A percentile compares a stretch with the other conserved stretches of the same genome.
Evolutionary conservation across 2,329 filamentous ascomycete genomes (phyloP).

Genomic region (Pseudohalonectria lignicola): DNA sequence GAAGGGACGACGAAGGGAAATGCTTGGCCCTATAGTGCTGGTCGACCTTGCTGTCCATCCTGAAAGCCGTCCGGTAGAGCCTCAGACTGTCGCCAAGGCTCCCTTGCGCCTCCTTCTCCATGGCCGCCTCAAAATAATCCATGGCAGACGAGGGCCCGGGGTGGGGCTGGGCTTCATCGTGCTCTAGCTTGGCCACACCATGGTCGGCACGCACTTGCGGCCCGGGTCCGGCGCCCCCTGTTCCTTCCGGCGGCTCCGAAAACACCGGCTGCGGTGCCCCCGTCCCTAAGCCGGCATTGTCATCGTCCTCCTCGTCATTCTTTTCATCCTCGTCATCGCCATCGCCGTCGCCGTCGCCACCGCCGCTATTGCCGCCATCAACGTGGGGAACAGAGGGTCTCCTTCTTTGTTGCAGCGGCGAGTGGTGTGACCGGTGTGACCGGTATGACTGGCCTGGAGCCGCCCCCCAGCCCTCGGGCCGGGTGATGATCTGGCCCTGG

Average conservation of each 20-base stretch:
- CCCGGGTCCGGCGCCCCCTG: too few relatives aligned
- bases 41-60: constrained; percentile 79
- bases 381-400: constrained; percentile 18
- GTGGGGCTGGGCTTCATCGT: neutral
- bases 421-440: neutral
- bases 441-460: too few relatives aligned
- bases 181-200: constrained; percentile 2
- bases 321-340: constrained; percentile 20
- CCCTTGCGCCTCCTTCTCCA: constrained; percentile 77
- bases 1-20: constrained; percentile 34
- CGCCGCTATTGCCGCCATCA: too few relatives aligned
- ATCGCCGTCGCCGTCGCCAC: too few relatives aligned
- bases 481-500: constrained; percentile 8
- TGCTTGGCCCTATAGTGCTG: constrained; percentile 83
- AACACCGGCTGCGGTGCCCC: too few relatives aligned
- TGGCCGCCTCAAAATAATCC: constrained; percentile 86
- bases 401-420: constrained; percentile 18
- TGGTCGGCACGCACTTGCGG: constrained; percentile 4
- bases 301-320: constrained; percentile 8
- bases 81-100: constrained; percentile 80
- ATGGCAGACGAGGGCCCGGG: constrained; percentile 63
- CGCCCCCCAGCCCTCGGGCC: too few relatives aligned
- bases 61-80: constrained; percentile 83
- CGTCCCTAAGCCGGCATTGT: too few relatives aligned
- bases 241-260: too few relatives aligned